Percentiles rank a stretch among this genome's conserved stretches.
These are phyloP conservation scores for Cladosporium cucumerinum DNA, from an alignment of 2,329 filamentous ascomycete genomes.

Conservation along the genomic window DNA sequence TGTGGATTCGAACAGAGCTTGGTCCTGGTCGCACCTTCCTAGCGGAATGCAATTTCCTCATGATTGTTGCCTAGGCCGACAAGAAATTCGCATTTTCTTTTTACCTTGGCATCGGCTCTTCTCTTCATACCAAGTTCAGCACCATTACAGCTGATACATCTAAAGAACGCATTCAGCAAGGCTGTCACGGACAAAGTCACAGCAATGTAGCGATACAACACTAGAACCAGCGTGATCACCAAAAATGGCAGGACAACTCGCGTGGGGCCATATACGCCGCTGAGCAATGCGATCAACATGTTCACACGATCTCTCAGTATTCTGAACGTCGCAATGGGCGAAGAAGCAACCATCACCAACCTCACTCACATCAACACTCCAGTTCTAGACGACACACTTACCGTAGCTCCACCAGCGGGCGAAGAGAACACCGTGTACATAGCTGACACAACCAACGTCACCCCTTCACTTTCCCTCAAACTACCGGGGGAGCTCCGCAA, in stretches of 20 bases:
- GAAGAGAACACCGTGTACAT: not conserved
- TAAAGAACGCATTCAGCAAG: not conserved
- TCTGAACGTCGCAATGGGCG: not conserved
- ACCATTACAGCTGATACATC: not conserved
- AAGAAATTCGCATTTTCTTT: not conserved
- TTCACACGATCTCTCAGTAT: too few species aligned
- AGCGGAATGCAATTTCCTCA: not conserved
- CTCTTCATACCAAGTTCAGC: not conserved
- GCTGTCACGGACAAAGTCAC: not conserved
- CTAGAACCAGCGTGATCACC: not conserved
- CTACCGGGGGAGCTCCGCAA: slow-evolving; percentile 1
- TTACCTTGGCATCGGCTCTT: not conserved
- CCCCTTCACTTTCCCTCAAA: not conserved
- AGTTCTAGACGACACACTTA: not conserved
- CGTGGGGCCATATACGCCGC: not conserved
- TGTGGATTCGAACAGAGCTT: not conserved
- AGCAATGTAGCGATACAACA: not conserved
- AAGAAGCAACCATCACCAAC: not conserved
- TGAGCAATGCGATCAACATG: not conserved
- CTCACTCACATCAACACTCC: not conserved
- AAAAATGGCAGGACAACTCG: not conserved
- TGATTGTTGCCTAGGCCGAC: not conserved
- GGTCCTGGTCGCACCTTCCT: not conserved
- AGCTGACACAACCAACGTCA: not conserved
- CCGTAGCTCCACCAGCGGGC: not conserved